phyloP scores from a whole-genome alignment of 306 rosid species.

The Rosa multiflora region DNA sequence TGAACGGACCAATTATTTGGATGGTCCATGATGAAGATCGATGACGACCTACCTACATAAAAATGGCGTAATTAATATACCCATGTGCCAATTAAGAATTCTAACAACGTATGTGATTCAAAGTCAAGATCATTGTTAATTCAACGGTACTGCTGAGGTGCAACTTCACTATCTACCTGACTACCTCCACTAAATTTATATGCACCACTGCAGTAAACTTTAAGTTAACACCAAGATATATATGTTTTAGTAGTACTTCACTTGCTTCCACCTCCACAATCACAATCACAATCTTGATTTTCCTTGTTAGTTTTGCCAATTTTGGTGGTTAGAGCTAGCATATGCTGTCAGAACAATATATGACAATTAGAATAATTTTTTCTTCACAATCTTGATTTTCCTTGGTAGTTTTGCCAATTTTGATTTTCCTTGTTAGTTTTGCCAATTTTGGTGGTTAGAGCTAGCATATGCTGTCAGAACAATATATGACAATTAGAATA shows the following conservation, averaged over 20 bases:
- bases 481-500: no score
- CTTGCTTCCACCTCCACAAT: background rate
- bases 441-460: background rate
- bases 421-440: no score
- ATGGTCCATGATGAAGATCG: conserved; percentile 3
- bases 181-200: background rate
- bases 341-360: background rate
- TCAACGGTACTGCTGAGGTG: background rate
- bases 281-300: no score
- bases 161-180: background rate
- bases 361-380: no score
- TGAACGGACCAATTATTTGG: background rate
- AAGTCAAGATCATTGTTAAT: background rate
- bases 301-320: background rate
- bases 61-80: background rate
- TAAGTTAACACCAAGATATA: background rate
- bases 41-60: background rate
- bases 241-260: background rate
- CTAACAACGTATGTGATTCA: background rate
- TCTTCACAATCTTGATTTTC: background rate
- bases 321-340: background rate
- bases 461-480: background rate
- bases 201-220: background rate
- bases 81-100: background rate
- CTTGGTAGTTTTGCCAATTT: no score